These are phyloP conservation scores for Penicillium flavigenum DNA, from an alignment of 495 filamentous ascomycete species.

Conservation along the genomic window DNA sequence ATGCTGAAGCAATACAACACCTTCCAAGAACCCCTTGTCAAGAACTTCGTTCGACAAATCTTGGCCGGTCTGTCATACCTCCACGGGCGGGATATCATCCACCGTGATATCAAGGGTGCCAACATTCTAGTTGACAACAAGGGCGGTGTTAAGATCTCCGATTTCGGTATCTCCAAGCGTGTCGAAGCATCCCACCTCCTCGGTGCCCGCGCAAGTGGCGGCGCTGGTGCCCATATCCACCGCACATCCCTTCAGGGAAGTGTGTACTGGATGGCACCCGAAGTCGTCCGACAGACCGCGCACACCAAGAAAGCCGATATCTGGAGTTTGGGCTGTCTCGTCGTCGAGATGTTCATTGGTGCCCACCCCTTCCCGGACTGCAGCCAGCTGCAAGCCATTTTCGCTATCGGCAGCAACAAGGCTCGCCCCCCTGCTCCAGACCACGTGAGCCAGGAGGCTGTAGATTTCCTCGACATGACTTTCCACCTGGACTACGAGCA, in stretches of 20 bases:
- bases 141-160: constrained; percentile 97
- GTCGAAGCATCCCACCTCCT: constrained; percentile 74
- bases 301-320: constrained; percentile 99
- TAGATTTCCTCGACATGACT: constrained; percentile 79
- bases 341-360: constrained; percentile 99
- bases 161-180: constrained; percentile 99
- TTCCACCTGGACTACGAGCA: constrained; percentile 94
- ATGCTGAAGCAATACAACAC: constrained; percentile 99
- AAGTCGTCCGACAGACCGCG: constrained; percentile 95
- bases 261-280: constrained; percentile 99
- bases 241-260: constrained; percentile 93
- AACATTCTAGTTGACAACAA: constrained; percentile 99
- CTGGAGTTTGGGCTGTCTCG: constrained; percentile 93
- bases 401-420: constrained; percentile 88
- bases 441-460: constrained; percentile 80
- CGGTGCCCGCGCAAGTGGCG: constrained; percentile 53
- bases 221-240: constrained; percentile 62
- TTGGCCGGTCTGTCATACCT: constrained; percentile 92
- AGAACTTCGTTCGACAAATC: constrained; percentile 97
- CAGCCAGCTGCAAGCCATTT: constrained; percentile 96
- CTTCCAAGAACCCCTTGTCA: constrained; percentile 86
- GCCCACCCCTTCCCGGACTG: constrained; percentile 96
- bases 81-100: constrained; percentile 93
- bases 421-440: constrained; percentile 89
- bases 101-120: constrained; percentile 97